Percentiles rank a stretch among this genome's conserved stretches.
These are phyloP conservation scores for Neobulgaria alba DNA, from an alignment of 2,329 filamentous ascomycete species.

Conservation along the genomic window DNA sequence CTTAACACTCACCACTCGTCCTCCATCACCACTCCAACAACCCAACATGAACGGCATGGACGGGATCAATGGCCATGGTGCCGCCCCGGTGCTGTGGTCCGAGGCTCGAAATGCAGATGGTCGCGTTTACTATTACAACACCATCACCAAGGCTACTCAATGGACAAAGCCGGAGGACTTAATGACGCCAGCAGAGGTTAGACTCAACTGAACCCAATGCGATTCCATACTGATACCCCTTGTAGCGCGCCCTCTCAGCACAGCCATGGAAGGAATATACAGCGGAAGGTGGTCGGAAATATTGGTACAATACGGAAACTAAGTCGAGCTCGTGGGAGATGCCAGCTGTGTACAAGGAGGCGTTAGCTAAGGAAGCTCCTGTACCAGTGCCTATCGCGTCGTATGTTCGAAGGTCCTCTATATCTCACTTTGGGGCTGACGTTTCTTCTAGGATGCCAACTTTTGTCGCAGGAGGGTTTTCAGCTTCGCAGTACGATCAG, in stretches of 20 bases:
- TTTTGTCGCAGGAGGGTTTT: constrained; percentile 35
- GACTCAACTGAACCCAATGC: constrained; percentile 18
- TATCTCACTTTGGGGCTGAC: constrained; percentile 12
- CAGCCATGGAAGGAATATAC: constrained; percentile 93
- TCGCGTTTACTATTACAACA: constrained; percentile 85
- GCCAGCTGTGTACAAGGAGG: constrained; percentile 72
- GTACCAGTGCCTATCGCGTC: constrained; percentile 36
- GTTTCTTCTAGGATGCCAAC: constrained; percentile 25
- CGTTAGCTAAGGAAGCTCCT: constrained; percentile 49
- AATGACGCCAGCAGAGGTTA: constrained; percentile 74
- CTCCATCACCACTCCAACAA: no score
- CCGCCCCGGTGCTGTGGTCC: constrained; percentile 57
- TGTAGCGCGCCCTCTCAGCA: constrained; percentile 70
- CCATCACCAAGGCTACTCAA: constrained; percentile 75
- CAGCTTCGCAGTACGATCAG: constrained; percentile 25
- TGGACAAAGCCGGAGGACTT: constrained; percentile 91
- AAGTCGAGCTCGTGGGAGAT: constrained; percentile 94
- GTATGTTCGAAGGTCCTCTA: constrained; percentile 30
- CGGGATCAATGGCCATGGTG: constrained; percentile 26
- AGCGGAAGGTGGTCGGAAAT: constrained; percentile 76
- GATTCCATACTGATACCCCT: constrained; percentile 11
- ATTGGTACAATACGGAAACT: constrained; percentile 91
- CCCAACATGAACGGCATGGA: constrained; percentile 25
- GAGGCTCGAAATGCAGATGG: constrained; percentile 76
- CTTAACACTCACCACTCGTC: no score